These are phyloP conservation scores for Cylindrotheca closterium DNA, from an alignment of 108 stramenopile species.

Conservation along the genomic window DNA sequence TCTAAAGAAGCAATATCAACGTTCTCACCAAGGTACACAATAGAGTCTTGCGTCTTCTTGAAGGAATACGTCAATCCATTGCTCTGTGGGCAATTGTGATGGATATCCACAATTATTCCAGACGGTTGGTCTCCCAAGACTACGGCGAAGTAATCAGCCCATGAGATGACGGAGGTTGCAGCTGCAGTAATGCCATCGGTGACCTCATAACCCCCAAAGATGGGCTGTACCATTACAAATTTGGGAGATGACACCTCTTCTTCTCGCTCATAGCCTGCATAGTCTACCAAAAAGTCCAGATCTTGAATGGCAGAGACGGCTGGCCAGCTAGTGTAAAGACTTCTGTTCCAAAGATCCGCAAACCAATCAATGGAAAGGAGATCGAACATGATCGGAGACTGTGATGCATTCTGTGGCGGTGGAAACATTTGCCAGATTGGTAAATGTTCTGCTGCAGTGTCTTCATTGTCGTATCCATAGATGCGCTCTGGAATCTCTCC, in stretches of 20 bases:
- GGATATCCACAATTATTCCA: conserved; percentile 11
- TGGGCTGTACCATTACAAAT: conserved; percentile 13
- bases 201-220: conserved; percentile 2
- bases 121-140: conserved; percentile 5
- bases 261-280: no score
- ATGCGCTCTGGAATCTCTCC: conserved; percentile 17
- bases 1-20: background rate
- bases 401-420: no score
- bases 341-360: no score
- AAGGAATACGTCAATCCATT: no score
- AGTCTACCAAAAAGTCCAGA: no score
- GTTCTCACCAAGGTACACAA: conserved; percentile 7
- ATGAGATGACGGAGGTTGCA: conserved; percentile 14
- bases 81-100: conserved; percentile 10
- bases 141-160: conserved; percentile 20
- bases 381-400: no score
- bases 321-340: no score
- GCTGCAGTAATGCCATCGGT: conserved; percentile 6
- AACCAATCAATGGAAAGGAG: no score
- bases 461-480: conserved; percentile 28
- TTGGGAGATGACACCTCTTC: no score
- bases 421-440: conserved; percentile 63
- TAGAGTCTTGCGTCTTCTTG: no score
- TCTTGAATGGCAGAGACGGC: no score
- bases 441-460: conserved; percentile 15